Base-by-base conservation (phyloP, 441 rosid species). In the Adansonia madagascariensis region DNA sequence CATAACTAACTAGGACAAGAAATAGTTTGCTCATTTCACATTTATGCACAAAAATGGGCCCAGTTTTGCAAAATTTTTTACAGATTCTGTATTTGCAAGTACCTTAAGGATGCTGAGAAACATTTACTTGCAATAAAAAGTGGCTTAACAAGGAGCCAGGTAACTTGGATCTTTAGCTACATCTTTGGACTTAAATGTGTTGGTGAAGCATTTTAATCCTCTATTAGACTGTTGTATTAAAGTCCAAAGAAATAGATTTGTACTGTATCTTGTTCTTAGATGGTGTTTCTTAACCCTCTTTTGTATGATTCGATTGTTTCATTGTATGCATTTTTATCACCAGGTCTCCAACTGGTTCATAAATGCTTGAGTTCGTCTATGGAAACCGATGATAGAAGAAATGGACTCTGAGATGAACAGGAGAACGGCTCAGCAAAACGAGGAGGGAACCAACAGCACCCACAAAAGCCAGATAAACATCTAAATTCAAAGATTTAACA, bases 351-450 rank as follows among this genome's bases (percentile, higher is more conserved):
- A 94, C 75, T 92, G 98, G 98, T 94, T 92, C 77, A 94, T 94
- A 74, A 94, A 94, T 65, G 97, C 98, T 0, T 88, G 98, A 0
- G 98, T 94, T 73, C 92, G 98, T 2, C 89, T 92, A 65, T 94
- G 98, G 98, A 94, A 94, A 78, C 98, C 98, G 12, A 88, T 94
- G 98, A 92, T 94, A 9, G 98, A 92, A 81, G 97, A 94, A 57
- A 94, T 94, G 97, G 90, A 92, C 76, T 85, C 86, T 0, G 97
- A 94, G 73, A 87, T 91, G 94, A 94, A 89, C 87, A 79, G 84
- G 83, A 84, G 93, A 79, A 84, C 82, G 71, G 82, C 66, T 20
- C 67, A 39, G 8, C 74, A 63, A 14, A 59, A 53, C 11, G 86
- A 85, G 62, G 84, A 84, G 12, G 88, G 85, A 66, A 77, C 43